A percentile compares a stretch with the other conserved stretches of the same genome.
phyloP scores from a whole-genome alignment of 139 green algal genomes.

The Raphidocelis subcapitata region DNA sequence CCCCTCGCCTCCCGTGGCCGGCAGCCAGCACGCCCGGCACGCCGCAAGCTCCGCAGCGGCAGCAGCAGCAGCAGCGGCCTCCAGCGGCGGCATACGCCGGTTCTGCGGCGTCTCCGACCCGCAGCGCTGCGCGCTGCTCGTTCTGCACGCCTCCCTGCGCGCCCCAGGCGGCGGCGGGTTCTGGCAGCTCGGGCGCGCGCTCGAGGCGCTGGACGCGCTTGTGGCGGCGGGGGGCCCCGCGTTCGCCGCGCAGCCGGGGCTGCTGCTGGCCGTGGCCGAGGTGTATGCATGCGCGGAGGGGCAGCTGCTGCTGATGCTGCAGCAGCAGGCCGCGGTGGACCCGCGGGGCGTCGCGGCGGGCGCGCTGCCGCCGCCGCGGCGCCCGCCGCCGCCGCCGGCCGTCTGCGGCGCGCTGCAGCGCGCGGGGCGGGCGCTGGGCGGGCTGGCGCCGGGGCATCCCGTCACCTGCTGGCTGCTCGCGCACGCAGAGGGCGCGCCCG shows the following conservation, averaged over 20 bases:
- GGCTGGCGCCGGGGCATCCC: too few relatives aligned
- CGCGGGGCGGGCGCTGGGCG: too few relatives aligned
- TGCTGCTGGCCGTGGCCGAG: conserved; percentile 3
- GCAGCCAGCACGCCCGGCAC: too few relatives aligned
- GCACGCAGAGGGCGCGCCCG: too few relatives aligned
- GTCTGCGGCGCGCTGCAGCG: too few relatives aligned
- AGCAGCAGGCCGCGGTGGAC: not conserved
- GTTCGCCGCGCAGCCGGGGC: conserved; percentile 9
- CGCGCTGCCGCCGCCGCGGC: too few relatives aligned
- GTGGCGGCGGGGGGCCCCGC: conserved; percentile 1
- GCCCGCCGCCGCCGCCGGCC: too few relatives aligned
- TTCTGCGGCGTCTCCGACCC: conserved; percentile 14
- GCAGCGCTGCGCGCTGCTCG: conserved; percentile 10
- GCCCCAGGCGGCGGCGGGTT: not conserved
- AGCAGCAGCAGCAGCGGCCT: not conserved
- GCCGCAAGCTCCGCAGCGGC: not conserved
- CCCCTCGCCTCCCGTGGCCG: not conserved
- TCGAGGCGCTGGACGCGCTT: conserved; percentile 1
- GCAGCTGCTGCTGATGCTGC: not conserved
- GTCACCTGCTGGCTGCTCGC: too few relatives aligned
- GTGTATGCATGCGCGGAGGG: conserved; percentile 11
- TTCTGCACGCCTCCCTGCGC: conserved; percentile 4
- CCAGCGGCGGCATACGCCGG: conserved; percentile 1
- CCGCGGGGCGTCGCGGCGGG: not conserved
- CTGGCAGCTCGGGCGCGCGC: not conserved